Percentiles rank a stretch among this genome's conserved stretches.
phyloP scores from a whole-genome alignment of 164 flowering plant species.

The Aristolochia fimbriata region DNA sequence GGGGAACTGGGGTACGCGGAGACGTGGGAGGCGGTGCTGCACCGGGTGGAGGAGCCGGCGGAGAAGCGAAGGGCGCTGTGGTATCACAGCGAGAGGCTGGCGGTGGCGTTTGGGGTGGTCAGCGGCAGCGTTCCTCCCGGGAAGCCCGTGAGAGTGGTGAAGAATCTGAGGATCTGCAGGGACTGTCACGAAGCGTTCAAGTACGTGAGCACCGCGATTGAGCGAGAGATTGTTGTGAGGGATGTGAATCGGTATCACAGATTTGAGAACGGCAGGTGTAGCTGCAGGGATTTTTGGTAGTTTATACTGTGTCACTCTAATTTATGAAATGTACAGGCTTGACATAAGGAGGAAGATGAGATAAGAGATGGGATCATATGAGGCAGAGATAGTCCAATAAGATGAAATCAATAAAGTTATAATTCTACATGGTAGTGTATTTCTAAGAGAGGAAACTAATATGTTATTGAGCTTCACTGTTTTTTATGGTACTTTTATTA shows the following conservation, averaged over 20 bases:
- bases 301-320: too few relatives aligned
- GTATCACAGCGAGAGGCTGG: slow-evolving; percentile 63
- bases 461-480: too few relatives aligned
- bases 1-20: slow-evolving; percentile 45
- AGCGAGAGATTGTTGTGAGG: slow-evolving; percentile 57
- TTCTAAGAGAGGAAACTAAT: too few relatives aligned
- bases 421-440: too few relatives aligned
- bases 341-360: too few relatives aligned
- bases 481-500: too few relatives aligned
- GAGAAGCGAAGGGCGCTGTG: slow-evolving; percentile 42
- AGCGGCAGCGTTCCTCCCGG: slow-evolving; percentile 46
- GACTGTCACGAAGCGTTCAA: slow-evolving; percentile 66
- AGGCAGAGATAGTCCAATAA: too few relatives aligned
- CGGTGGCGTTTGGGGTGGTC: slow-evolving; percentile 47
- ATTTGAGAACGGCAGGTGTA: slow-evolving; percentile 43
- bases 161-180: slow-evolving; percentile 58
- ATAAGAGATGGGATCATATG: too few relatives aligned
- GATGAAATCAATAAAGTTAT: too few relatives aligned
- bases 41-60: slow-evolving; percentile 29
- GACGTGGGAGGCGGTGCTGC: slow-evolving; percentile 29
- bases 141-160: slow-evolving; percentile 55
- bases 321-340: too few relatives aligned
- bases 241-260: slow-evolving; percentile 63
- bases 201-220: slow-evolving; percentile 36
- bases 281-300: slow-evolving; percentile 52